phyloP scores from a whole-genome alignment of 495 filamentous ascomycete species.

The Parachaetomium inaequale region DNA sequence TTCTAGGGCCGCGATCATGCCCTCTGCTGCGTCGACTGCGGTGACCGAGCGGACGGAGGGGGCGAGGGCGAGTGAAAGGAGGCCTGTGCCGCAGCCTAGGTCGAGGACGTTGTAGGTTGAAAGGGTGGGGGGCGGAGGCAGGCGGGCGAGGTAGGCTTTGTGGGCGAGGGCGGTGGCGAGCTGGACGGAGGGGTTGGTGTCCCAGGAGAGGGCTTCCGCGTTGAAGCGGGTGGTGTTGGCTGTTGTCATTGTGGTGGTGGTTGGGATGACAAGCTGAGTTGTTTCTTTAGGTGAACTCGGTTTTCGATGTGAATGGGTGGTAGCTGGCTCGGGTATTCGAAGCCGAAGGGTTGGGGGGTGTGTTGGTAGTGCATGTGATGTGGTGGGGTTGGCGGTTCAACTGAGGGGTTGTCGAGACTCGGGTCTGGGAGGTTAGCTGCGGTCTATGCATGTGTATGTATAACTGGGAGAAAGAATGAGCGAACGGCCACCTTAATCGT shows the following conservation, averaged over 20 bases:
- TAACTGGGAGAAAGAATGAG: no score
- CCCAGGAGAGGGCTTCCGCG: conserved; percentile 39
- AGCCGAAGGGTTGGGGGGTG: background rate
- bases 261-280: background rate
- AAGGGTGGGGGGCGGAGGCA: conserved; percentile 14
- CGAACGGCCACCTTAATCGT: no score
- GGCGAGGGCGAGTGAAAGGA: conserved; percentile 48
- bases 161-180: conserved; percentile 33
- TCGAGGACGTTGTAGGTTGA: conserved; percentile 46
- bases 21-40: conserved; percentile 49
- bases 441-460: no score
- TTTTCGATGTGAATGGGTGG: no score
- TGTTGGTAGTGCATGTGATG: no score
- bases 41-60: conserved; percentile 41
- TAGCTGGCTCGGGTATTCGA: background rate
- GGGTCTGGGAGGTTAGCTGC: no score
- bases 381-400: background rate
- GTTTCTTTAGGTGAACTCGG: background rate
- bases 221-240: conserved; percentile 38
- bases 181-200: conserved; percentile 37
- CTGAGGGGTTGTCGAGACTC: no score
- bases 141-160: conserved; percentile 29
- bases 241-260: conserved; percentile 13
- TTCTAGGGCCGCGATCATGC: conserved; percentile 51
- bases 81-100: conserved; percentile 56